Percentiles rank a stretch among this genome's conserved stretches.
Conservation (phyloP, 2,329 filamentous ascomycete species). For the Pleurostoma richardsiae region DNA sequence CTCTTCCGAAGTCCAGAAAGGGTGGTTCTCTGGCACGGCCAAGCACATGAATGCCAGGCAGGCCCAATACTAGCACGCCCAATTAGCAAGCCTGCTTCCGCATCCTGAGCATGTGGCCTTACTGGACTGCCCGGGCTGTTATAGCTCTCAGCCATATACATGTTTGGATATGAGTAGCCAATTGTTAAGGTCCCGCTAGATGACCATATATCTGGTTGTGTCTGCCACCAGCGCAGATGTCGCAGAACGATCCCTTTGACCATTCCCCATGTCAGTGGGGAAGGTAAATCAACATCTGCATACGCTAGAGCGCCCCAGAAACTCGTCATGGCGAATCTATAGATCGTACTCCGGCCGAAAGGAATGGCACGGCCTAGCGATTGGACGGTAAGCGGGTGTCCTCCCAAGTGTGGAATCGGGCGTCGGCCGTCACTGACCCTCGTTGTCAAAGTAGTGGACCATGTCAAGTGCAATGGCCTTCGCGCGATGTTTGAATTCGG, state of each 20-base stretch:
- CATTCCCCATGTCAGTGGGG: slow-evolving; percentile 71
- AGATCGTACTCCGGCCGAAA: slow-evolving; percentile 73
- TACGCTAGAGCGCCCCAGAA: slow-evolving; percentile 79
- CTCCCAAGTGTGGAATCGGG: too few relatives aligned
- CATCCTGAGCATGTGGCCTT: slow-evolving; percentile 11
- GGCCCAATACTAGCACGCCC: slow-evolving; percentile 61
- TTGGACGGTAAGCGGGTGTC: too few relatives aligned
- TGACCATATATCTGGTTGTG: slow-evolving; percentile 69
- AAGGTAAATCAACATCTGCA: slow-evolving; percentile 67
- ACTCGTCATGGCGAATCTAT: slow-evolving; percentile 80
- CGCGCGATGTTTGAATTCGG: slow-evolving; percentile 65
- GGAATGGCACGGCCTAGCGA: slow-evolving; percentile 62
- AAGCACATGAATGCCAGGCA: slow-evolving; percentile 73
- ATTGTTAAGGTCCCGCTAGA: slow-evolving; percentile 69
- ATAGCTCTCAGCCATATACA: slow-evolving; percentile 76
- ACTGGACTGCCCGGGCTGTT: slow-evolving; percentile 67
- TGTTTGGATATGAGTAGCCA: slow-evolving; percentile 75
- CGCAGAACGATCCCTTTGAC: slow-evolving; percentile 72
- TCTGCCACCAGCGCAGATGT: slow-evolving; percentile 76
- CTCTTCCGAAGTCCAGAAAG: slow-evolving; percentile 69
- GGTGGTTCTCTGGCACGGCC: slow-evolving; percentile 62
- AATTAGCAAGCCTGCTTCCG: too few relatives aligned
- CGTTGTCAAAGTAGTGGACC: slow-evolving; percentile 69
- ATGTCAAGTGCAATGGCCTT: slow-evolving; percentile 64
- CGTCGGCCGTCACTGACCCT: slow-evolving; percentile 36